Conservation (phyloP, 2,329 filamentous ascomycete genomes). For the Cladosporium sp. region DNA sequence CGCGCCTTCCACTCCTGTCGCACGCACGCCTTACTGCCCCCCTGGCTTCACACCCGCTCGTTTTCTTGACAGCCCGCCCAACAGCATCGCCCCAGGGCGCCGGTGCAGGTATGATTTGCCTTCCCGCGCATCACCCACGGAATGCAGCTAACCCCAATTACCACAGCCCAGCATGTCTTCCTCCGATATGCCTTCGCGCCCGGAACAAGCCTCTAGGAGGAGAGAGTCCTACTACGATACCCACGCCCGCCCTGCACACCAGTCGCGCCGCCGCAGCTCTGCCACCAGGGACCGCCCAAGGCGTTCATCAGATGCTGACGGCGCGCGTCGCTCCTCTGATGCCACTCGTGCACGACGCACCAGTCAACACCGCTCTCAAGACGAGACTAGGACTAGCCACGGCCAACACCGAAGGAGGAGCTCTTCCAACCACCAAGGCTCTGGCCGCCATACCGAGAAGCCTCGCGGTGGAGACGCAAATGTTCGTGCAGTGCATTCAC, state of each 20-base stretch:
- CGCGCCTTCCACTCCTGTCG: background rate
- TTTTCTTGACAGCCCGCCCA: background rate
- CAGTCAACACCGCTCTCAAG: constrained; percentile 23
- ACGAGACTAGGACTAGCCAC: constrained; percentile 14
- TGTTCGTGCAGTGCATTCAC: constrained; percentile 21
- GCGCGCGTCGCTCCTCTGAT: constrained; percentile 37
- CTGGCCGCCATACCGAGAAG: constrained; percentile 23
- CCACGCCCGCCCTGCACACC: constrained; percentile 18
- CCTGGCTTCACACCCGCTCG: background rate
- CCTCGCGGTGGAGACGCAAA: constrained; percentile 40
- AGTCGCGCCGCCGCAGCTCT: constrained; percentile 43
- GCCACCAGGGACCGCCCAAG: constrained; percentile 60
- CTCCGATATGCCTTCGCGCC: constrained; percentile 58
- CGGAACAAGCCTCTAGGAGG: constrained; percentile 62
- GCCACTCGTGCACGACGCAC: constrained; percentile 26
- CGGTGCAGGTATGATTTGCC: constrained; percentile 15
- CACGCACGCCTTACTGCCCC: background rate
- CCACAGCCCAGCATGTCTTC: constrained; percentile 21
- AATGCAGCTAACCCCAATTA: constrained; percentile 9
- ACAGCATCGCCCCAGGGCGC: constrained; percentile 8
- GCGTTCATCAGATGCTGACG: constrained; percentile 70
- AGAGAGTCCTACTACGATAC: constrained; percentile 20
- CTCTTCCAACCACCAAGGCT: constrained; percentile 15
- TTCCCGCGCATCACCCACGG: background rate
- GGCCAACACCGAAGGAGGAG: constrained; percentile 27